phyloP scores from a whole-genome alignment of 352 stramenopile genomes.

The Globisporangium camurandrum region DNA sequence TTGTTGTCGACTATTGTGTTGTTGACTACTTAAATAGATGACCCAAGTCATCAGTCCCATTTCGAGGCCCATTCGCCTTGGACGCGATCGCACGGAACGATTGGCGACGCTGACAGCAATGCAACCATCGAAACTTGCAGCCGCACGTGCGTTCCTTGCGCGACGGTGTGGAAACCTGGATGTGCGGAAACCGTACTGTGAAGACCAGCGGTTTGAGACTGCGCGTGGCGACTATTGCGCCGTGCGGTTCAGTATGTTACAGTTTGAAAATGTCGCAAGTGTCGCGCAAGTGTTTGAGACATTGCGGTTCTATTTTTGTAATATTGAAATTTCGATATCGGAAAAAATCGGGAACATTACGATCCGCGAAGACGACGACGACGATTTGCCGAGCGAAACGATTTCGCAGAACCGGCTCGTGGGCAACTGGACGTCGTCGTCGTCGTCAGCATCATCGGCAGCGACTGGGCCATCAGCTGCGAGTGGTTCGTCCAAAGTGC shows the following conservation, averaged over 20 bases:
- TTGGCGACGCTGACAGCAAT: conserved; percentile 9
- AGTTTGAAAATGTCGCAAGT: conserved; percentile 27
- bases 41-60: conserved; percentile 10
- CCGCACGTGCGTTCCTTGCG: conserved; percentile 17
- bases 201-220: conserved; percentile 33
- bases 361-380: conserved; percentile 65
- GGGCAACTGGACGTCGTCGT: no score
- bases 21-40: conserved; percentile 1
- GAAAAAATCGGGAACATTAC: conserved; percentile 60
- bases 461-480: no score
- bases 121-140: conserved; percentile 20
- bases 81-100: conserved; percentile 1
- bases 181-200: conserved; percentile 16
- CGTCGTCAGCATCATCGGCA: no score
- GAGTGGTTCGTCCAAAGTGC: no score
- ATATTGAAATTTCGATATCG: conserved; percentile 65
- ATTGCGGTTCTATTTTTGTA: conserved; percentile 43
- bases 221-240: conserved; percentile 39
- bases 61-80: conserved; percentile 1
- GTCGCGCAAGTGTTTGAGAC: conserved; percentile 47
- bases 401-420: conserved; percentile 44
- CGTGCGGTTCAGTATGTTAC: conserved; percentile 38
- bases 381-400: conserved; percentile 14
- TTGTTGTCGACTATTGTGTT: not conserved
- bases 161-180: conserved; percentile 15